Evolutionary conservation across 176 grass and related monocot species (phyloP).

Genomic region (Thalia dealbata): DNA sequence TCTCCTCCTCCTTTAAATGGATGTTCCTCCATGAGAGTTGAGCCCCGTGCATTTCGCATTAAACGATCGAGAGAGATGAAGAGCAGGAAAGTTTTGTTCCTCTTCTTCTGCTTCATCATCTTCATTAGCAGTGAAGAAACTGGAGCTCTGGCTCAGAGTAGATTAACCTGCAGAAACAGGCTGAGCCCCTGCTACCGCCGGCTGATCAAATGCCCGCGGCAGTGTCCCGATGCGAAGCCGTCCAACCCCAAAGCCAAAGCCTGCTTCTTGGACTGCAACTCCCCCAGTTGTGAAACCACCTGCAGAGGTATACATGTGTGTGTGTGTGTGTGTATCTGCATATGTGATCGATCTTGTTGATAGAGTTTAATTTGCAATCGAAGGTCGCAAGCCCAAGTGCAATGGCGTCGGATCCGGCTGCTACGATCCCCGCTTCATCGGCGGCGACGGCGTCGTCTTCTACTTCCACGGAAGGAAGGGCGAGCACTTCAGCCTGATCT

Average conservation of each 20-base stretch:
- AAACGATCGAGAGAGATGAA: not conserved
- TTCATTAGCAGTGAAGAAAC: not conserved
- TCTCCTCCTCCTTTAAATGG: not conserved
- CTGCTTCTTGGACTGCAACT: constrained; percentile 13
- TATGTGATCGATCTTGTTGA: too few species aligned
- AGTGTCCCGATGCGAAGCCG: constrained; percentile 2
- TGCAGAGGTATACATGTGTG: not conserved
- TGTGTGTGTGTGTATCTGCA: too few species aligned
- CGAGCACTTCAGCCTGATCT: constrained; percentile 26
- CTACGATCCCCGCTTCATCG: constrained; percentile 39
- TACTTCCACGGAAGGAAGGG: constrained; percentile 33
- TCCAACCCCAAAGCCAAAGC: not conserved
- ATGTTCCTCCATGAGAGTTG: not conserved
- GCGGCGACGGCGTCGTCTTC: constrained; percentile 32
- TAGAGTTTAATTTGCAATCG: not conserved
- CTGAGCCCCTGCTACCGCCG: not conserved
- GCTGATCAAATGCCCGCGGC: not conserved
- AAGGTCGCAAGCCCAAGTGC: constrained; percentile 29
- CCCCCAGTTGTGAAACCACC: constrained; percentile 4
- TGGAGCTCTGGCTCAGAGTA: not conserved
- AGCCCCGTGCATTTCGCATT: not conserved
- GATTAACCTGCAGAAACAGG: not conserved
- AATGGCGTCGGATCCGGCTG: constrained; percentile 35
- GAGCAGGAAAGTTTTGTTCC: not conserved
- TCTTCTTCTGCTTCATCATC: not conserved